These are phyloP conservation scores for Colletotrichum theobromicola DNA, from an alignment of 2,329 filamentous ascomycete genomes.

Conservation along the genomic window DNA sequence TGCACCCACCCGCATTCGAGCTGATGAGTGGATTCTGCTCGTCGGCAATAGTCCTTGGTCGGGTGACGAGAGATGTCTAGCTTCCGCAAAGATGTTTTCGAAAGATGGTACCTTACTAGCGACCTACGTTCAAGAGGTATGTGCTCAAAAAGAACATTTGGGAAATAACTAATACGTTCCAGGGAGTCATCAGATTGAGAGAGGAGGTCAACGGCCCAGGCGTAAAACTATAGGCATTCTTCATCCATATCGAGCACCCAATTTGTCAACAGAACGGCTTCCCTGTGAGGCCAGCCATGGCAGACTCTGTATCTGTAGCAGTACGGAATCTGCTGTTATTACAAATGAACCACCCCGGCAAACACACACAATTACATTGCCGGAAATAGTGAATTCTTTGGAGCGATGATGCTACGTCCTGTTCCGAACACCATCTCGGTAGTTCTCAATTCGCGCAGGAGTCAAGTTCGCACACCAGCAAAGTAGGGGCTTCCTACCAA, in stretches of 20 bases:
- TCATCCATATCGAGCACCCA: neutral
- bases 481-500: too few relatives aligned
- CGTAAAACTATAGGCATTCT: neutral
- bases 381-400: too few relatives aligned
- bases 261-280: neutral
- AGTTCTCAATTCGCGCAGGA: too few relatives aligned
- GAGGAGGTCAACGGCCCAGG: rapidly evolving
- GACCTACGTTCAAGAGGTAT: neutral
- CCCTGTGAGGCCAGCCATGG: neutral
- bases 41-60: neutral
- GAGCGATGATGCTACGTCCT: too few relatives aligned
- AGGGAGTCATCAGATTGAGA: neutral
- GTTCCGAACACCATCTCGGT: too few relatives aligned
- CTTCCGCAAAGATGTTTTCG: neutral
- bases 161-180: neutral
- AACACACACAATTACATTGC: too few relatives aligned
- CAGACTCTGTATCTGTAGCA: neutral
- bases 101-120: neutral
- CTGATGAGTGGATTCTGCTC: neutral
- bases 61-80: neutral
- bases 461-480: too few relatives aligned
- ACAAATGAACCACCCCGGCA: too few relatives aligned
- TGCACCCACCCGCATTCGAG: neutral
- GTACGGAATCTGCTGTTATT: too few relatives aligned
- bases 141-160: rapidly evolving